Evolutionary conservation across 768 basidiomycete species (phyloP).

Genomic region (Fistulinella prunicolor): DNA sequence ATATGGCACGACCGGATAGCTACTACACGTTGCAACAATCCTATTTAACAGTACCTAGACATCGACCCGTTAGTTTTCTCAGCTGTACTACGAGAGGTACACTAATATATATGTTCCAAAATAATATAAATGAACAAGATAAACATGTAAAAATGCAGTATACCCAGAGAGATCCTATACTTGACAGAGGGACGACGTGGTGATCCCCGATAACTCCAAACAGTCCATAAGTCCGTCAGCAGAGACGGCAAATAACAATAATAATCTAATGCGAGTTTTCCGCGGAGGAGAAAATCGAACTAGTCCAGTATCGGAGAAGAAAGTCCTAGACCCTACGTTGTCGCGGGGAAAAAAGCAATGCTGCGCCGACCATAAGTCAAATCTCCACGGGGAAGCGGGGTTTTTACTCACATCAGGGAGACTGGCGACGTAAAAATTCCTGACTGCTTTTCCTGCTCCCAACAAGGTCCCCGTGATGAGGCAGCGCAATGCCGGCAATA

Average conservation of each 20-base stretch:
- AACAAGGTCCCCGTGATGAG: conserved; percentile 38
- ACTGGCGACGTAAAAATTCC: conserved; percentile 34
- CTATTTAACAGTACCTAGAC: conserved; percentile 15
- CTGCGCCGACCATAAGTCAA: not conserved
- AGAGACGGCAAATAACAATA: conserved; percentile 31
- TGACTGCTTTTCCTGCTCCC: conserved; percentile 40
- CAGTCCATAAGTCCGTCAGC: conserved; percentile 29
- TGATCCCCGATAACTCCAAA: conserved; percentile 30
- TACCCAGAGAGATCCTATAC: conserved; percentile 33
- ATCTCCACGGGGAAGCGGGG: not conserved
- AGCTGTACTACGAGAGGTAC: conserved; percentile 24
- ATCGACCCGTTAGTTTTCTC: not conserved
- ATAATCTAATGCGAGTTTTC: conserved; percentile 28
- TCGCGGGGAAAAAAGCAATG: not conserved
- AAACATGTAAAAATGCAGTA: conserved; percentile 36
- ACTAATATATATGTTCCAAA: conserved; percentile 34
- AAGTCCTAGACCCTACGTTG: not conserved
- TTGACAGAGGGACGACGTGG: conserved; percentile 22
- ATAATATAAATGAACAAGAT: conserved; percentile 38
- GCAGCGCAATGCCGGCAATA: conserved; percentile 48
- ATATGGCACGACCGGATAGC: too few relatives aligned
- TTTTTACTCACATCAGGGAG: conserved; percentile 20
- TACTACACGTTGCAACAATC: conserved; percentile 2
- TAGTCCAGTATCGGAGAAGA: conserved; percentile 6
- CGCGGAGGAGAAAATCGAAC: conserved; percentile 10